Evolutionary conservation across 164 flowering plant genomes (phyloP), one percentile per base, ranked within the genome.

Genomic region (Chimonanthus salicifolius): DNA sequence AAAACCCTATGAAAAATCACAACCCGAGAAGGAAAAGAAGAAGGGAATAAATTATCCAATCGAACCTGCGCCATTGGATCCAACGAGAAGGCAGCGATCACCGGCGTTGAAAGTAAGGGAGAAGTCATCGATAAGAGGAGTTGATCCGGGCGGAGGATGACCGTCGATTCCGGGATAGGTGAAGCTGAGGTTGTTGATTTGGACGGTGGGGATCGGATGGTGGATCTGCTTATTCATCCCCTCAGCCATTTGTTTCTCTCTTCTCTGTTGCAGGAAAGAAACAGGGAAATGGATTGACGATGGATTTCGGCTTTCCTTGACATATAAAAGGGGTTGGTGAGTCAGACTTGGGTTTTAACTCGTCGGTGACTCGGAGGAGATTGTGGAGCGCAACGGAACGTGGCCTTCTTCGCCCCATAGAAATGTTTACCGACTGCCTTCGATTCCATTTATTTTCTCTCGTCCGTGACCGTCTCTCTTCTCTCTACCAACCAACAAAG

Each of bases 111-210:
- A 90, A 8, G 90, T 62, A 67, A 95, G 84, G 60, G 78, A 72
- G 84, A 95, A 93, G 49, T 82, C 86, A 2, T 88, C 83, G 69
- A 93, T 93, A 45, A 95, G 75, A 47, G 97, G 97, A 2, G 82
- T 78, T 11, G 97, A 89, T 0, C 97, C 97, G 3, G 97, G 93
- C 4, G 99, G 99, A 4, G 99, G 96, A 4, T 87, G 90, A 16
- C 99, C 98, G 79, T 95, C 97, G 84, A 93, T 88, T 69, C 97
- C 99, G 1, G 96, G 94, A 78, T 92, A 93, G 4, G 99, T 91
- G 91, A 95, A 95, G n/a, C 80, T 84, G 58, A 93, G 85, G 16
- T 87, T 83, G 67, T 83, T 77, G 81, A 92, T 93, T 82, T 80
- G 88, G 46, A 95, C 74, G 67, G 84, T 78, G 46, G 67, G 11